Evolutionary conservation across 352 stramenopile species (phyloP), one percentile per base, ranked within the genome.

Genomic region (Pythium dissimile): DNA sequence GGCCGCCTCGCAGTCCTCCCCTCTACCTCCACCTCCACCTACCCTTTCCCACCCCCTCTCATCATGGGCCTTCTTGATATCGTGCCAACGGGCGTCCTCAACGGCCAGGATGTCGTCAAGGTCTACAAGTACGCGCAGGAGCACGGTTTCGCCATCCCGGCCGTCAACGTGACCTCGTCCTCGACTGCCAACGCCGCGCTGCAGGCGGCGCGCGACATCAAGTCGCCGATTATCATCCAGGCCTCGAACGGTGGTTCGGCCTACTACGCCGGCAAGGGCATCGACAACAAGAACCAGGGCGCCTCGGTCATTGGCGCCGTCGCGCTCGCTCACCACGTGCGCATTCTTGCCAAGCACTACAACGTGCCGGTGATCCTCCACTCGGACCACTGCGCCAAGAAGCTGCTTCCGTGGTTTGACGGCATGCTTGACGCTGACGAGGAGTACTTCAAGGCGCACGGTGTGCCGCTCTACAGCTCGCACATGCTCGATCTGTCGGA

Each of bases 401-500:
- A 97, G 67, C 85, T 98, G 67, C 80, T 99, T 69, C 96, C 96
- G 42, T 99, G 96, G 96, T 98, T 98, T 67, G 96, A 99, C 73
- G 97, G 96, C 46, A 97, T 98, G 76, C 77, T 99, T 38, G 75
- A 88, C 38, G 96, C 95, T 24, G 89, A 97, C 61, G 95, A 99
- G 78, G 89, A 97, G 69, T 97, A 99, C 91, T 99, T 98, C 69
- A 80, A 77, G 41, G 73, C 87, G 61, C 89, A 97, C 69, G 96
- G 95, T 62, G 85, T 96, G 54, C 94, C 96, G 42, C 88, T 99
- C 64, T 99, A 97, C 82, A 97, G 82, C 57, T 98, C 89, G 53
- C 97, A 99, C 88, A 99, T 99, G 97, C 88, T 99, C 65, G 97
- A 99, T 71, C 84, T 99, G 77, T 98, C 94, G 59, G 96, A 99